Evolutionary conservation across 179 eudicot species (phyloP).

Genomic region (Amaranthus tricolor): DNA sequence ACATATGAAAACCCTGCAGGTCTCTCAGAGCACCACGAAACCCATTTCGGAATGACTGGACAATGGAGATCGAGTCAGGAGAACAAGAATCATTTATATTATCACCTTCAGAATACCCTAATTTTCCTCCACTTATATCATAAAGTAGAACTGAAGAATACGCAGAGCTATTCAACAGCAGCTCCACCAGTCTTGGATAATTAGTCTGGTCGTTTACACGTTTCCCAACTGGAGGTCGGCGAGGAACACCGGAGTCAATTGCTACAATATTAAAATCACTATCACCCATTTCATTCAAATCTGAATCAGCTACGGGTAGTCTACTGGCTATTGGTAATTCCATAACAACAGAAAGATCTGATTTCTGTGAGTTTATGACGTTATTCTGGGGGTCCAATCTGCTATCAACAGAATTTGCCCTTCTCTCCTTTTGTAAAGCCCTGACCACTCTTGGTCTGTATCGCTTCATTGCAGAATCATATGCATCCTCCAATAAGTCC

Average conservation of each 20-base stretch:
- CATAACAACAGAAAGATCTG: constrained; percentile 51
- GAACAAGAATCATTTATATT: constrained; percentile 24
- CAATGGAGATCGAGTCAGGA: constrained; percentile 53
- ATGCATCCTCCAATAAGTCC: constrained; percentile 72
- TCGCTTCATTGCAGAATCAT: constrained; percentile 67
- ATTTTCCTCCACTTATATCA: constrained; percentile 82
- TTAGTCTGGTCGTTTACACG: constrained; percentile 83
- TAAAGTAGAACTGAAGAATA: constrained; percentile 70
- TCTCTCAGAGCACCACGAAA: constrained; percentile 90
- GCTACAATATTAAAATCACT: constrained; percentile 70
- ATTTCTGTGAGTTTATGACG: constrained; percentile 47
- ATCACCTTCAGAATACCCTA: constrained; percentile 58
- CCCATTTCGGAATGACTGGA: constrained; percentile 74
- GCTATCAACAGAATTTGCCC: constrained; percentile 73
- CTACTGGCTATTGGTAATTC: constrained; percentile 56
- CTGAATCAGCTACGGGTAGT: constrained; percentile 41
- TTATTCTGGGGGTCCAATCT: constrained; percentile 51
- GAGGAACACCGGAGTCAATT: constrained; percentile 97
- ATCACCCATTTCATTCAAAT: constrained; percentile 33
- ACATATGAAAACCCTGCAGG: constrained; percentile 97
- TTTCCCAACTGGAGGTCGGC: constrained; percentile 94
- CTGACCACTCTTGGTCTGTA: constrained; percentile 62
- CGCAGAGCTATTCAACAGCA: constrained; percentile 76
- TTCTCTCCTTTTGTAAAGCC: constrained; percentile 70
- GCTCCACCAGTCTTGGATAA: constrained; percentile 93